Evolutionary conservation across 306 rosid genomes (phyloP).

Genomic region (Cucurbita moschata): DNA sequence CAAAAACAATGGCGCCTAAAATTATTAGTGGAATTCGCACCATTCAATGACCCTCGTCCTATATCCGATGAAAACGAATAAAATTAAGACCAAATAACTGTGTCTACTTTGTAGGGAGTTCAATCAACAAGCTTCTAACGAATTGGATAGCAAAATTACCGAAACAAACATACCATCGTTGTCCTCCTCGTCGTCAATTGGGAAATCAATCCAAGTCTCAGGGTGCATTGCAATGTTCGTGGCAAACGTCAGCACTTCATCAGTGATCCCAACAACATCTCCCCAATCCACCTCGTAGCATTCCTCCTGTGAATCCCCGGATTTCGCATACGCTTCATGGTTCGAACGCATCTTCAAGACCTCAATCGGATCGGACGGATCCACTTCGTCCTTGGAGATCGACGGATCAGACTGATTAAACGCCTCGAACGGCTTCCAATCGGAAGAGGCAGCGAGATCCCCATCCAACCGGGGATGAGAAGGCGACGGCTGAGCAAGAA

Average conservation of each 20-base stretch:
- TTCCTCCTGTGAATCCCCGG: conserved; percentile 10
- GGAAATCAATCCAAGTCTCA: conserved; percentile 97
- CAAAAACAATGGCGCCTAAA: not conserved
- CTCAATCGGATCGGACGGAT: conserved; percentile 11
- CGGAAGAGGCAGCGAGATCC: conserved; percentile 4
- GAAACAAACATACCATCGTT: conserved; percentile 36
- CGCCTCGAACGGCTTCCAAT: conserved; percentile 14
- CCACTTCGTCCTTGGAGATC: conserved; percentile 6
- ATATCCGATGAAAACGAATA: not conserved
- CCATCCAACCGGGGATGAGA: not conserved
- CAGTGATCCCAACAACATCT: conserved; percentile 57
- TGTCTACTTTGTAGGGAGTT: not conserved
- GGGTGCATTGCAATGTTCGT: conserved; percentile 94
- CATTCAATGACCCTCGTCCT: not conserved
- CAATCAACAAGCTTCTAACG: not conserved
- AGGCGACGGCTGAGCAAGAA: conserved; percentile 58
- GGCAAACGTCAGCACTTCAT: conserved; percentile 74
- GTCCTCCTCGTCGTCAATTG: conserved; percentile 82
- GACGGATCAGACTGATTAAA: conserved; percentile 7
- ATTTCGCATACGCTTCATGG: conserved; percentile 10
- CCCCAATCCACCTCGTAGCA: conserved; percentile 17
- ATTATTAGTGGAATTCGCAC: not conserved
- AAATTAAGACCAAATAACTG: not conserved
- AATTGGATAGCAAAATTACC: not conserved
- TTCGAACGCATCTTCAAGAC: conserved; percentile 5